A percentile compares a stretch with the other conserved stretches of the same genome.
Evolutionary conservation across 2,329 filamentous ascomycete genomes (phyloP).

Genomic region (Apiospora hydei): DNA sequence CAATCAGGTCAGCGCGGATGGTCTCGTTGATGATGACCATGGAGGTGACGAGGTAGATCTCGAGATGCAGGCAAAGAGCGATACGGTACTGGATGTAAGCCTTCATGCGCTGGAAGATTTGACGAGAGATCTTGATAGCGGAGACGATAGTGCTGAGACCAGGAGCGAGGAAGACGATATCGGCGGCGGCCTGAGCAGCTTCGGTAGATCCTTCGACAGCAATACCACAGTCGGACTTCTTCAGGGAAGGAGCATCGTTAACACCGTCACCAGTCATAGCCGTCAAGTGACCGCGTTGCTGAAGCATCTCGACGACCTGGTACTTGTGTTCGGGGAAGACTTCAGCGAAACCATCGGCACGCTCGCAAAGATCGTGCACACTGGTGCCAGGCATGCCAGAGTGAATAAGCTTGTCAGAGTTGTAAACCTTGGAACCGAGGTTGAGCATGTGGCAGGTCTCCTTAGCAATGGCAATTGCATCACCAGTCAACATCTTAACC

Average conservation of each 20-base stretch:
- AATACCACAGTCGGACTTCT: slow-evolving; percentile 75
- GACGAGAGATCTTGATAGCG: slow-evolving; percentile 72
- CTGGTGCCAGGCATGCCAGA: slow-evolving; percentile 73
- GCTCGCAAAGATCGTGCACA: slow-evolving; percentile 76
- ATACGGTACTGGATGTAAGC: slow-evolving; percentile 76
- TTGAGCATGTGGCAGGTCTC: slow-evolving; percentile 80
- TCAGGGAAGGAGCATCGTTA: slow-evolving; percentile 72
- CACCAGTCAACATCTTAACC: slow-evolving; percentile 81
- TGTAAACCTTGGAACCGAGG: slow-evolving; percentile 77
- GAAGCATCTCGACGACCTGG: slow-evolving; percentile 77
- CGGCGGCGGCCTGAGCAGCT: slow-evolving; percentile 70
- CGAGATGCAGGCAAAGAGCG: slow-evolving; percentile 71
- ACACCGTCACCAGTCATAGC: slow-evolving; percentile 79
- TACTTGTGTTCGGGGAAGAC: slow-evolving; percentile 81
- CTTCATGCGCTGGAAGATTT: slow-evolving; percentile 78
- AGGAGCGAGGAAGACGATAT: slow-evolving; percentile 73
- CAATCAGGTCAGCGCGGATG: slow-evolving; percentile 71
- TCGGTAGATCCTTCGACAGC: slow-evolving; percentile 72
- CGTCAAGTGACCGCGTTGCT: slow-evolving; percentile 75
- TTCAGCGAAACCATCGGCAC: slow-evolving; percentile 75
- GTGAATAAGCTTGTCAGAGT: slow-evolving; percentile 75
- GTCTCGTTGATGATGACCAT: slow-evolving; percentile 80
- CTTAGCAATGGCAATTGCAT: slow-evolving; percentile 77
- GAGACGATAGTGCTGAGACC: slow-evolving; percentile 72
- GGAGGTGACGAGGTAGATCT: slow-evolving; percentile 75